These are phyloP conservation scores for Shiraia bambusicola DNA, from an alignment of 2,329 filamentous ascomycete genomes.

Conservation along the genomic window DNA sequence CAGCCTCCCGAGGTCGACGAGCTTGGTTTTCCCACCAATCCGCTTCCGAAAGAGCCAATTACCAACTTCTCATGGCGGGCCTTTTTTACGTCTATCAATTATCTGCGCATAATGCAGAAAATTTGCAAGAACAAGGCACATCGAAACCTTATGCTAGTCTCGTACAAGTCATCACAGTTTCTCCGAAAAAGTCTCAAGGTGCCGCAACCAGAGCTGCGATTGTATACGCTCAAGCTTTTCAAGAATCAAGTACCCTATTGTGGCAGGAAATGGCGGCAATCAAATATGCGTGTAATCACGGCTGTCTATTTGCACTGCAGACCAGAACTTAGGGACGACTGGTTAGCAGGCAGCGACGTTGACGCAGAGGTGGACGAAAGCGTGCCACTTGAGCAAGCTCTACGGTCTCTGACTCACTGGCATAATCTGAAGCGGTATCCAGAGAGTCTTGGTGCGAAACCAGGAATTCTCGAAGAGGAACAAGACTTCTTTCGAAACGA, in stretches of 20 bases:
- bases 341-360: conserved; percentile 86
- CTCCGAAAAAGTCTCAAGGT: conserved; percentile 89
- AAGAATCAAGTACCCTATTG: conserved; percentile 98
- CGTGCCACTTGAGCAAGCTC: conserved; percentile 84
- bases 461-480: conserved; percentile 46
- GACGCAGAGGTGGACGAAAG: conserved; percentile 94
- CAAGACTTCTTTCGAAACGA: conserved; percentile 53
- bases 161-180: conserved; percentile 92
- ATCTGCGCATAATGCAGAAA: conserved; percentile 94
- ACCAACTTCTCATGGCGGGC: conserved; percentile 91
- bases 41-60: conserved; percentile 73
- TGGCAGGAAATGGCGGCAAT: conserved; percentile 95
- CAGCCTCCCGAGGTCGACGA: conserved; percentile 71
- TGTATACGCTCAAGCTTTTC: conserved; percentile 97
- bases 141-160: conserved; percentile 87
- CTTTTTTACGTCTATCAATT: conserved; percentile 94
- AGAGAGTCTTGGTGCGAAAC: conserved; percentile 65
- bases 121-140: conserved; percentile 95
- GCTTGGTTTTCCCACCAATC: conserved; percentile 74
- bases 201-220: conserved; percentile 79
- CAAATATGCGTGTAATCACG: conserved; percentile 98
- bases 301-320: conserved; percentile 92
- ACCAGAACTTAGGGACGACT: conserved; percentile 91
- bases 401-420: conserved; percentile 90
- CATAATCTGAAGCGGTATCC: conserved; percentile 83